Conservation (phyloP, 148 eudicot species). For the Agrostemma githago region DNA sequence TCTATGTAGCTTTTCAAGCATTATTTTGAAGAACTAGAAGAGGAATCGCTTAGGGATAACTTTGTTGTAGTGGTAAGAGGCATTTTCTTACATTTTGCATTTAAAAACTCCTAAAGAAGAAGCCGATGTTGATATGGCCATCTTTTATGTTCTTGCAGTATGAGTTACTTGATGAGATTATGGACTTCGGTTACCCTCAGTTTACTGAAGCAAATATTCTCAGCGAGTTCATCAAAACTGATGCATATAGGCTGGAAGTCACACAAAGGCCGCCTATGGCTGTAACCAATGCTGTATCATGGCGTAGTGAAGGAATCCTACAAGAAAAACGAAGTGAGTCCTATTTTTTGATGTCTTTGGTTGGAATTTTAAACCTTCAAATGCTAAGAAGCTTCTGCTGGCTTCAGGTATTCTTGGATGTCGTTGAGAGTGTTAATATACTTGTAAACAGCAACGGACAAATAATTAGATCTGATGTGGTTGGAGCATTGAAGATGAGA, state of each 20-base stretch:
- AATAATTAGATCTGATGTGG: constrained; percentile 90
- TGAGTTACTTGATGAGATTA: constrained; percentile 94
- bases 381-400: constrained; percentile 11
- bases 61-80: constrained; percentile 96
- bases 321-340: constrained; percentile 82
- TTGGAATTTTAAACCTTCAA: neutral
- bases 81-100: constrained; percentile 19
- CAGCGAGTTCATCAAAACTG: constrained; percentile 92
- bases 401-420: constrained; percentile 88
- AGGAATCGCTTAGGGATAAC: constrained; percentile 96
- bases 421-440: constrained; percentile 93
- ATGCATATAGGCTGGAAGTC: constrained; percentile 97
- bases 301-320: constrained; percentile 99
- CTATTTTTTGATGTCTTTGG: neutral
- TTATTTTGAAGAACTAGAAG: constrained; percentile 94
- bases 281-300: constrained; percentile 97
- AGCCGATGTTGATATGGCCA: constrained; percentile 2
- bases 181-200: constrained; percentile 99
- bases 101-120: neutral
- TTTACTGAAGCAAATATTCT: constrained; percentile 96
- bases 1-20: constrained; percentile 82
- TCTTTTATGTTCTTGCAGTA: constrained; percentile 47
- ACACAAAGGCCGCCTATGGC: constrained; percentile 99
- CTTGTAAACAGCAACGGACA: constrained; percentile 99
- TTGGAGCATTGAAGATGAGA: constrained; percentile 95